These are phyloP conservation scores for Cystoderma amianthinum DNA, from an alignment of 768 basidiomycete genomes.

Conservation along the genomic window DNA sequence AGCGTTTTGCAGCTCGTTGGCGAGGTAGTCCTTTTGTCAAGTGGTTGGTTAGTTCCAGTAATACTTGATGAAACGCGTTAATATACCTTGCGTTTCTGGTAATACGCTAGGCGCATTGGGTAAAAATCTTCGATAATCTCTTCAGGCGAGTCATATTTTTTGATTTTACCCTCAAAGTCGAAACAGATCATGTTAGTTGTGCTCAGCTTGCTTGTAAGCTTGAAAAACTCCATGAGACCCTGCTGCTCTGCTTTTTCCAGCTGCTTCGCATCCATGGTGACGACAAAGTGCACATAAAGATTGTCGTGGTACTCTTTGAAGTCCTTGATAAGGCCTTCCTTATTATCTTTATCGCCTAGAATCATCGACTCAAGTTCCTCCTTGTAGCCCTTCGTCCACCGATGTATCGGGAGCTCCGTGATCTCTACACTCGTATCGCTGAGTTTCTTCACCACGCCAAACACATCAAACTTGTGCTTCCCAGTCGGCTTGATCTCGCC, in stretches of 20 bases:
- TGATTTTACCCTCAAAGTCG: constrained; percentile 93
- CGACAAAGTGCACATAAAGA: constrained; percentile 79
- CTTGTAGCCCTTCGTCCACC: constrained; percentile 93
- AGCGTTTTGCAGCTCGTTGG: constrained; percentile 71
- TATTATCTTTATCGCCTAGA: constrained; percentile 60
- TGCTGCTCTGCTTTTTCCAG: constrained; percentile 86
- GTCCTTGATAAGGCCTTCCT: constrained; percentile 77
- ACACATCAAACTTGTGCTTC: constrained; percentile 83
- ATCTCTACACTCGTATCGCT: constrained; percentile 91
- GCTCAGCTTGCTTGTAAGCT: constrained; percentile 74
- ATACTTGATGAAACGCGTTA: not conserved
- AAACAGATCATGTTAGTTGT: constrained; percentile 99
- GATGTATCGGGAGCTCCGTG: constrained; percentile 90
- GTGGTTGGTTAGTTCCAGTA: not conserved
- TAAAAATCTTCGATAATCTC: constrained; percentile 94
- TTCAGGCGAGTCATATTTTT: constrained; percentile 84
- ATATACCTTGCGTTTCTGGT: constrained; percentile 90
- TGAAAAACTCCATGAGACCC: constrained; percentile 89
- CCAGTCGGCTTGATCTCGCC: constrained; percentile 76
- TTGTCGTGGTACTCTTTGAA: constrained; percentile 97
- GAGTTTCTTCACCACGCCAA: constrained; percentile 67
- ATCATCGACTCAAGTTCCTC: constrained; percentile 87
- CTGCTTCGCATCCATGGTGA: constrained; percentile 75
- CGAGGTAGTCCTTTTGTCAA: constrained; percentile 64
- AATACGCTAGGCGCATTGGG: constrained; percentile 79